Conservation (phyloP, 257 asterid species). For the Ajuga chamaepitys region DNA sequence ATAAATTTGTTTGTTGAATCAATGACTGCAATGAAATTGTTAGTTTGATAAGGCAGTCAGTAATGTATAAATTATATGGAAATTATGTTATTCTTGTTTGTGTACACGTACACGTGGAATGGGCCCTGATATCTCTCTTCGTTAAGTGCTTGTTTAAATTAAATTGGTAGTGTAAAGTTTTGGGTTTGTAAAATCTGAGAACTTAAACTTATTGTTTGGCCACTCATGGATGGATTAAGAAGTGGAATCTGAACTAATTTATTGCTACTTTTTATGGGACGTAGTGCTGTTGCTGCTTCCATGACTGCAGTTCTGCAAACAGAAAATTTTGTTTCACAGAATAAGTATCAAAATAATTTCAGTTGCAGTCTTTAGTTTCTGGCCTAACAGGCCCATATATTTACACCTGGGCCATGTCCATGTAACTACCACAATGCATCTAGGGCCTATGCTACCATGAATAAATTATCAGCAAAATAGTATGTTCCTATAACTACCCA, state of each 20-base stretch:
- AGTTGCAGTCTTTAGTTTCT: background rate
- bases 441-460: background rate
- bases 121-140: background rate
- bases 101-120: background rate
- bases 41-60: conserved; percentile 3
- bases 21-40: background rate
- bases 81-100: background rate
- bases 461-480: background rate
- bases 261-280: background rate
- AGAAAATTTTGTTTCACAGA: background rate
- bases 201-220: background rate
- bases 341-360: background rate
- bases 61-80: conserved; percentile 5
- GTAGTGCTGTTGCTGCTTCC: background rate
- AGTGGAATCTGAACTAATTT: background rate
- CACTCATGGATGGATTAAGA: background rate
- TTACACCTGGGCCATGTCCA: background rate
- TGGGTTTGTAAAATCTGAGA: background rate
- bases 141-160: background rate
- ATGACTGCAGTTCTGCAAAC: background rate
- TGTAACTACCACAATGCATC: background rate
- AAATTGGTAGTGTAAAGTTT: background rate
- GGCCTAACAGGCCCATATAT: background rate
- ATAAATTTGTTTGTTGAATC: background rate
- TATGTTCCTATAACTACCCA: background rate